A percentile compares a stretch with the other conserved stretches of the same genome.
Conservation (phyloP, 495 filamentous ascomycete genomes). For the Daldinia decipiens region DNA sequence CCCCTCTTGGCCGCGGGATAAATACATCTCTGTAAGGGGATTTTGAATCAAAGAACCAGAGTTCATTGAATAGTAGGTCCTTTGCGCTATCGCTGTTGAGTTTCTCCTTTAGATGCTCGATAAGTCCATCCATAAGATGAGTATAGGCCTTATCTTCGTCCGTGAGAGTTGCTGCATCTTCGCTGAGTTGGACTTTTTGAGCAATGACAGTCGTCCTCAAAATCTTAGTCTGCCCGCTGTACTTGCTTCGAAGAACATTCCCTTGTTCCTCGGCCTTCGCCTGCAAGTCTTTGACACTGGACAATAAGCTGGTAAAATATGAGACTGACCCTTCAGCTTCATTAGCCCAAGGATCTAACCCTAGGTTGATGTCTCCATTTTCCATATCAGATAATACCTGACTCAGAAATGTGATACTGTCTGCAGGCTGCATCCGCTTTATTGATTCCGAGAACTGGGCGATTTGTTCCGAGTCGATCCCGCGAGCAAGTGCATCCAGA, state of each 20-base stretch:
- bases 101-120: conserved; percentile 63
- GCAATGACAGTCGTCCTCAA: conserved; percentile 86
- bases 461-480: conserved; percentile 48
- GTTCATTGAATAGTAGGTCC: conserved; percentile 77
- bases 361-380: conserved; percentile 53
- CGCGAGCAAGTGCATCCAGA: conserved; percentile 49
- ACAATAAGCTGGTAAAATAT: conserved; percentile 53
- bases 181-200: conserved; percentile 86
- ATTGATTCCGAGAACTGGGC: conserved; percentile 51
- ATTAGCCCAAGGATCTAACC: conserved; percentile 47
- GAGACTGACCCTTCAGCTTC: conserved; percentile 50
- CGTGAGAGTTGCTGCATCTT: conserved; percentile 77
- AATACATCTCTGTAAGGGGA: conserved; percentile 85
- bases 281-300: conserved; percentile 53
- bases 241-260: conserved; percentile 74
- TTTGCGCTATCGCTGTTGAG: conserved; percentile 69
- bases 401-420: conserved; percentile 51
- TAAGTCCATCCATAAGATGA: conserved; percentile 72
- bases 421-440: conserved; percentile 54
- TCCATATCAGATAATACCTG: conserved; percentile 48
- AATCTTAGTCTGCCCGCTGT: conserved; percentile 74
- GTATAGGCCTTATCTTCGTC: conserved; percentile 82
- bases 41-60: conserved; percentile 84
- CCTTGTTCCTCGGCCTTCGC: conserved; percentile 54
- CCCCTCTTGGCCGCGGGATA: conserved; percentile 78